Base-by-base conservation (phyloP, 495 filamentous ascomycete genomes). In the Penicillium coffeae region DNA sequence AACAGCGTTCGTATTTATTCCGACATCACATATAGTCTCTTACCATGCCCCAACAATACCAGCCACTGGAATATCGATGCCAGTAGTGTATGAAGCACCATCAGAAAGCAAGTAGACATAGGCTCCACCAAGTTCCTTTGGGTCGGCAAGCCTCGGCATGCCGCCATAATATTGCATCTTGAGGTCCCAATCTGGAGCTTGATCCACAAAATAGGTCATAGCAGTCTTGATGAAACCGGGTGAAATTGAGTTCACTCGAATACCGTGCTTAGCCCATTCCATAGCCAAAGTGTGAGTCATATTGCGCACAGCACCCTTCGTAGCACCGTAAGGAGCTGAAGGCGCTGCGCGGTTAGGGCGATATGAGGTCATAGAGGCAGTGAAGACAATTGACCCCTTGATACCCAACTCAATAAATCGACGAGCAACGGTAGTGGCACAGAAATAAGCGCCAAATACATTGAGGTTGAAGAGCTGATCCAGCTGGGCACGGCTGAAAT, bases 121-220 rank as follows among this genome's bases (percentile, higher is more conserved):
- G 0, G 69, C 70, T 22, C 67, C 68, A 9, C 70, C 70, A 4
- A 72, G 54, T 51, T 70, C 70, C 37, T 72, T 62, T 18, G 65
- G 57, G 40, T 70, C 56, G 1, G 67, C 70, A 10, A 73, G 42
- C 0, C 67, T 45, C 7, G 67, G 65, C 41, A 73, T 68, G 0
- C 72, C 70, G 2, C 72, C 71, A 47, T 76, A 74, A 45, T 74
- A 74, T 50, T 73, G 64, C 47, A 74, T 47, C 58, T 72, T 65
- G 46, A 65, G 59, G 38, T 64, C 55, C 62, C 62, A 72, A 45
- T 73, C 70, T 2, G 68, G 65, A 47, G 70, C 61, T 36, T 63
- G 58, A 13, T 67, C 62, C 16, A 71, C 58, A 50, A 59, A 66
- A 22, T 70, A 70, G n/a, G 65, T 73, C 66, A 68, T 68, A 10